phyloP scores from a whole-genome alignment of 140 eudicot genomes.

The Stevia rebaudiana region DNA sequence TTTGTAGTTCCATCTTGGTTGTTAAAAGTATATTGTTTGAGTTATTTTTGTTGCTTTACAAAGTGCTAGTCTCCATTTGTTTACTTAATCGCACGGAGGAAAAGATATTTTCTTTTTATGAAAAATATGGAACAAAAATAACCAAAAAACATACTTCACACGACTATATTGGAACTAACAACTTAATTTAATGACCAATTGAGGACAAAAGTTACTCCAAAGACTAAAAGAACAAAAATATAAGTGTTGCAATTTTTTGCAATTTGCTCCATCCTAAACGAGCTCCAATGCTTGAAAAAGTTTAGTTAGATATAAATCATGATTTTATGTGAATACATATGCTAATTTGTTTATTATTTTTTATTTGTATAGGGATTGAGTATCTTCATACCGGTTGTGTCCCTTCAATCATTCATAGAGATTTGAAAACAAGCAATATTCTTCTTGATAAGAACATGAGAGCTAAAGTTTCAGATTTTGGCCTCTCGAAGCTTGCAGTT shows the following conservation, averaged over 20 bases:
- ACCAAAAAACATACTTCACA: not conserved
- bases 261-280: not conserved
- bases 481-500: conserved; percentile 91
- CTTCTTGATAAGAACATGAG: conserved; percentile 87
- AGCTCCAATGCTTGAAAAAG: not conserved
- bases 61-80: not conserved
- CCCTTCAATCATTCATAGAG: conserved; percentile 92
- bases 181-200: not conserved
- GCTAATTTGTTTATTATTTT: conserved; percentile 17
- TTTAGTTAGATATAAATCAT: not conserved
- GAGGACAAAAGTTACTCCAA: not conserved
- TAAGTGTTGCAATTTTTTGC: not conserved
- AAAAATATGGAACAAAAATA: not conserved
- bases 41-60: not conserved
- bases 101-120: not conserved
- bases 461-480: conserved; percentile 98
- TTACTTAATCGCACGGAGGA: not conserved
- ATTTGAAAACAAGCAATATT: conserved; percentile 90
- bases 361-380: conserved; percentile 68
- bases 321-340: not conserved
- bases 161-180: not conserved
- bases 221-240: not conserved
- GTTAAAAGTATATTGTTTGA: not conserved
- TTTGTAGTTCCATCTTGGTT: not conserved
- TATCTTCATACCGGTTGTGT: conserved; percentile 98